Evolutionary conservation across 2,329 filamentous ascomycete species (phyloP).

Genomic region (Aureobasidium uvarum): DNA sequence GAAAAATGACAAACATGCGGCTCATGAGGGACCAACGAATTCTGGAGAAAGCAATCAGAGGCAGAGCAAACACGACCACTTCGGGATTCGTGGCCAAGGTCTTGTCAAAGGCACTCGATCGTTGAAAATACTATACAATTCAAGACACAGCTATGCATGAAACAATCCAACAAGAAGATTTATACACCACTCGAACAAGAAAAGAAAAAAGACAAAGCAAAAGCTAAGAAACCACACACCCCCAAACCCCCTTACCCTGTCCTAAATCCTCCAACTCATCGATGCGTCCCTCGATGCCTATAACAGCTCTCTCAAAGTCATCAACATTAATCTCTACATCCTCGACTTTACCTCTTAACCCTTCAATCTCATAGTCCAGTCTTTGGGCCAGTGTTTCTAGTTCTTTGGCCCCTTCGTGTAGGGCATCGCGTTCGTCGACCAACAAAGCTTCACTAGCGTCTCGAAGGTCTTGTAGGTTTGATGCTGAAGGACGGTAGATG

Average conservation of each 20-base stretch:
- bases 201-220: background rate
- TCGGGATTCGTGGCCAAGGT: no score
- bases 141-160: no score
- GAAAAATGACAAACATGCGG: no score
- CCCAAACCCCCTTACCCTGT: constrained; percentile 30
- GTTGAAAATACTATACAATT: no score
- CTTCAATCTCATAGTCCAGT: constrained; percentile 86
- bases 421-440: constrained; percentile 63
- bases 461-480: constrained; percentile 66
- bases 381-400: constrained; percentile 79
- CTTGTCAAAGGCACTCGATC: no score
- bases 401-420: constrained; percentile 72
- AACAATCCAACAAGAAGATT: background rate
- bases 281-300: constrained; percentile 45
- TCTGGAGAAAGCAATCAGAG: no score
- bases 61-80: no score
- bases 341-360: constrained; percentile 73
- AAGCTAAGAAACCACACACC: constrained; percentile 34
- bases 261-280: constrained; percentile 58
- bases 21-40: no score
- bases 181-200: background rate
- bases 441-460: constrained; percentile 68
- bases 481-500: constrained; percentile 67
- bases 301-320: constrained; percentile 76
- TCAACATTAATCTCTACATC: constrained; percentile 81